These are phyloP conservation scores for Boletus sp. DNA, from an alignment of 768 basidiomycete genomes.

Conservation along the genomic window DNA sequence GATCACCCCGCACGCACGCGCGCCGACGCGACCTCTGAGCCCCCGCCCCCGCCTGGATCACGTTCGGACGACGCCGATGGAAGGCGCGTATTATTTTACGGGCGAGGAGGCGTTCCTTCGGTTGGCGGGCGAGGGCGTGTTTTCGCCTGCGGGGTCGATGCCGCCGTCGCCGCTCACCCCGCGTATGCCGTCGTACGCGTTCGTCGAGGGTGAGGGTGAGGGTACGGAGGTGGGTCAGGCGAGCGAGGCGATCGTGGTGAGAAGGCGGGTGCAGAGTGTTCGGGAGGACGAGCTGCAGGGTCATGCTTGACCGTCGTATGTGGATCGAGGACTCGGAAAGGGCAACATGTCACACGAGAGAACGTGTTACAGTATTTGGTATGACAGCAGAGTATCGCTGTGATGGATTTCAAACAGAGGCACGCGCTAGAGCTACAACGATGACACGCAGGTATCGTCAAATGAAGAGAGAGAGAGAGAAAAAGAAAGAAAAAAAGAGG, in stretches of 20 bases:
- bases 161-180: constrained; percentile 62
- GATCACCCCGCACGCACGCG: not conserved
- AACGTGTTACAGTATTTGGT: constrained; percentile 13
- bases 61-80: too few relatives aligned
- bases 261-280: constrained; percentile 17
- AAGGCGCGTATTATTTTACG: constrained; percentile 54
- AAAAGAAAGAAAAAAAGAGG: not conserved
- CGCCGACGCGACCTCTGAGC: not conserved
- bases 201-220: constrained; percentile 6
- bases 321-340: not conserved
- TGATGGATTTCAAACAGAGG: constrained; percentile 7
- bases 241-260: constrained; percentile 15
- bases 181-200: constrained; percentile 30
- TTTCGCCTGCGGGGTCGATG: constrained; percentile 66
- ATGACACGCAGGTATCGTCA: constrained; percentile 7
- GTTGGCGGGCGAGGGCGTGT: constrained; percentile 67
- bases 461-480: not conserved
- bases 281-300: not conserved
- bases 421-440: constrained; percentile 28
- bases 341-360: constrained; percentile 1
- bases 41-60: not conserved
- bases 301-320: constrained; percentile 12
- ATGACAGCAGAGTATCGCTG: constrained; percentile 14
- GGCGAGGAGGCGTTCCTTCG: constrained; percentile 47
- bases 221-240: constrained; percentile 3